These are phyloP conservation scores for Colletotrichum karsti DNA, from an alignment of 2,329 filamentous ascomycete species.

Conservation along the genomic window DNA sequence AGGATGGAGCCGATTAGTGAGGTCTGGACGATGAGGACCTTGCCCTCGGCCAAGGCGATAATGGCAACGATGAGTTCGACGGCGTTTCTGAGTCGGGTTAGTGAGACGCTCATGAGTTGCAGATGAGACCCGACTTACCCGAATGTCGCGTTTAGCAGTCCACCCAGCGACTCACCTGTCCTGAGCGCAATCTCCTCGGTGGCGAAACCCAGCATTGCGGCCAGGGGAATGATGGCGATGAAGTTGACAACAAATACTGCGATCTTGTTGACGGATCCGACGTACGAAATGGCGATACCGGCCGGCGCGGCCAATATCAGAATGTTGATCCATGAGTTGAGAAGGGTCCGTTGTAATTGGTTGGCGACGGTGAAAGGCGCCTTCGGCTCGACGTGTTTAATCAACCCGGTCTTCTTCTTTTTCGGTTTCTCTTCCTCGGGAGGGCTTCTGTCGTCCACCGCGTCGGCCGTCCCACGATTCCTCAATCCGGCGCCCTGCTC, in stretches of 20 bases:
- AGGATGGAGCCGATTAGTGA: slow-evolving; percentile 92
- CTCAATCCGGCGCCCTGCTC: slow-evolving; percentile 36
- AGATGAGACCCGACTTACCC: slow-evolving; percentile 52
- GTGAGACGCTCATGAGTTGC: background rate
- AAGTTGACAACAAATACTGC: slow-evolving; percentile 90
- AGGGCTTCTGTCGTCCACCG: slow-evolving; percentile 22
- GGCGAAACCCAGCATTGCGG: slow-evolving; percentile 85
- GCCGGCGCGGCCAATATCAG: slow-evolving; percentile 80
- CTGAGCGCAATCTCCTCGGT: slow-evolving; percentile 89
- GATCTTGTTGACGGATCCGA: slow-evolving; percentile 61
- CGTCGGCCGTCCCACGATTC: slow-evolving; percentile 41
- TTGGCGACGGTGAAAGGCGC: slow-evolving; percentile 67
- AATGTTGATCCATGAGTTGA: slow-evolving; percentile 89
- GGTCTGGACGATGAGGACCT: slow-evolving; percentile 89
- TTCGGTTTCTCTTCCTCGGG: slow-evolving; percentile 44
- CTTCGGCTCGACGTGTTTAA: slow-evolving; percentile 58
- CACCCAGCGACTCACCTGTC: slow-evolving; percentile 86
- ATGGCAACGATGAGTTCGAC: slow-evolving; percentile 91
- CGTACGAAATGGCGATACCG: slow-evolving; percentile 79
- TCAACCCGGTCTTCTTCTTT: slow-evolving; percentile 47
- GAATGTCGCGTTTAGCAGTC: slow-evolving; percentile 89
- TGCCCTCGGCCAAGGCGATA: slow-evolving; percentile 77
- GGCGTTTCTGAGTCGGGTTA: slow-evolving; percentile 64
- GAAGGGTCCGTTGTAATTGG: slow-evolving; percentile 77
- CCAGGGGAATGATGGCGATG: slow-evolving; percentile 89